Conservation (phyloP, 495 filamentous ascomycete genomes). For the Cetradonia linearis region DNA sequence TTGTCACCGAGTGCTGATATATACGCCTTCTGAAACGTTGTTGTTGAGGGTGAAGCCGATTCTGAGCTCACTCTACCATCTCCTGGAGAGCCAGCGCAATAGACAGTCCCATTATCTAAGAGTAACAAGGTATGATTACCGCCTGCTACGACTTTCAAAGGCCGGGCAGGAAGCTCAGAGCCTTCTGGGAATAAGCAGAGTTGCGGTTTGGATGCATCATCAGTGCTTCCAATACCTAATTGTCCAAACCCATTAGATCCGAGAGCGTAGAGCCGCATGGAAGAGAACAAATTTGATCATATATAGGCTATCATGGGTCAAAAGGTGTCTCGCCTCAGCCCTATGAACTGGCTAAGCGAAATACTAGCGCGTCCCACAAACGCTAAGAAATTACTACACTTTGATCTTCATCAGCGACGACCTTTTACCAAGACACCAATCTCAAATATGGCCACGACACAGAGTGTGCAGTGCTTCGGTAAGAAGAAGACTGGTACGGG, state of each 20-base stretch:
- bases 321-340: conserved; percentile 9
- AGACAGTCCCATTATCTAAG: conserved; percentile 44
- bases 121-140: conserved; percentile 83
- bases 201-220: conserved; percentile 62
- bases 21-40: conserved; percentile 19
- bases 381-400: conserved; percentile 18
- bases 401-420: neutral
- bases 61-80: conserved; percentile 34
- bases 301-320: no score
- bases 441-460: conserved; percentile 61
- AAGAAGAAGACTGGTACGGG: conserved; percentile 74
- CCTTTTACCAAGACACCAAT: neutral
- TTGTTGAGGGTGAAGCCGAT: neutral
- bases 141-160: conserved; percentile 50
- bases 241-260: conserved; percentile 89
- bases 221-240: conserved; percentile 63
- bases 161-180: conserved; percentile 12
- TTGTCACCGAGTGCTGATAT: conserved; percentile 14
- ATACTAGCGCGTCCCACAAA: conserved; percentile 22
- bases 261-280: conserved; percentile 59
- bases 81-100: conserved; percentile 50
- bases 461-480: conserved; percentile 91
- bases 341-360: conserved; percentile 19
- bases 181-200: conserved; percentile 32
- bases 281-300: neutral